These are phyloP conservation scores for Trichoderma orchidacearum DNA, from an alignment of 495 filamentous ascomycete genomes.

Conservation along the genomic window DNA sequence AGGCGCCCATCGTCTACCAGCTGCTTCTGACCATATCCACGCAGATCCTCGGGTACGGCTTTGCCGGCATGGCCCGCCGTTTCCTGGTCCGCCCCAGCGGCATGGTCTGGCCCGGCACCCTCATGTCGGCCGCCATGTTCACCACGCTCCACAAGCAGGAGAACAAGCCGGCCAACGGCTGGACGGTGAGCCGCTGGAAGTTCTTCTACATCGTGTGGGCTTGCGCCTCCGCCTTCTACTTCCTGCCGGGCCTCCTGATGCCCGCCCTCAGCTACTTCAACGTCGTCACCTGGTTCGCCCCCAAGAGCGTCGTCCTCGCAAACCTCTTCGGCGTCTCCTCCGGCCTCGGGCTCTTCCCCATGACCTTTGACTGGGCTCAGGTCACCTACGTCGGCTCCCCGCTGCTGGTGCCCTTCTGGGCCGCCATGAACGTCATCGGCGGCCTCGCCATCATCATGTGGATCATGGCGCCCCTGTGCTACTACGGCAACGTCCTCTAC, in stretches of 20 bases:
- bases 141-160: slow-evolving; percentile 73
- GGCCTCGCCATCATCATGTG: slow-evolving; percentile 82
- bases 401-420: slow-evolving; percentile 81
- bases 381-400: slow-evolving; percentile 85
- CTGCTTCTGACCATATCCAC: slow-evolving; percentile 70
- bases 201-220: slow-evolving; percentile 69
- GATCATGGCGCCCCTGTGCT: slow-evolving; percentile 70
- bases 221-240: slow-evolving; percentile 61
- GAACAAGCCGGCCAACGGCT: slow-evolving; percentile 70
- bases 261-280: slow-evolving; percentile 84
- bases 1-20: slow-evolving; percentile 60
- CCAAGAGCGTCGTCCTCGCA: slow-evolving; percentile 59
- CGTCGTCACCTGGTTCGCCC: slow-evolving; percentile 83
- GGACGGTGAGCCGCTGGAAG: slow-evolving; percentile 65
- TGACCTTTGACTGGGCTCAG: slow-evolving; percentile 92
- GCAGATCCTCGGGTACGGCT: slow-evolving; percentile 72
- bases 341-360: slow-evolving; percentile 68
- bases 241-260: slow-evolving; percentile 71
- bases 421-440: slow-evolving; percentile 75
- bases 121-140: slow-evolving; percentile 81
- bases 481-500: slow-evolving; percentile 66
- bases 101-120: slow-evolving; percentile 86
- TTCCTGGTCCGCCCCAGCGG: slow-evolving; percentile 72
- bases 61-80: slow-evolving; percentile 64
- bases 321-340: slow-evolving; percentile 79